Evolutionary conservation across 306 rosid species (phyloP).

Genomic region (Carpinus fangiana): DNA sequence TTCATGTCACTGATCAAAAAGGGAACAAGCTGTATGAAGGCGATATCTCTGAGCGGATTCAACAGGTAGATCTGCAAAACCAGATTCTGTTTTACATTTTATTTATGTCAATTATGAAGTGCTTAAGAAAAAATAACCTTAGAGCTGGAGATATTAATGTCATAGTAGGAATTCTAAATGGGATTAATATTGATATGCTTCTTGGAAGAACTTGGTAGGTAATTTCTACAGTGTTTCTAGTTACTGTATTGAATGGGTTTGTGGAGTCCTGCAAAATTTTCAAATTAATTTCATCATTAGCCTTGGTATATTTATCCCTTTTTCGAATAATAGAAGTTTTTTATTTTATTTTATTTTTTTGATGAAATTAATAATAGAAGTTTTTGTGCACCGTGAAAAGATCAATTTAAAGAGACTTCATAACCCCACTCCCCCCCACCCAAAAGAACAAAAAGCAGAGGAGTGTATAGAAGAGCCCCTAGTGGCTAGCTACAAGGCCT

Average conservation of each 20-base stretch:
- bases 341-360: background rate
- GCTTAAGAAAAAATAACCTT: background rate
- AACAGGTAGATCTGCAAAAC: conserved; percentile 67
- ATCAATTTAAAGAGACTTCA: background rate
- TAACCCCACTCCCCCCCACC: background rate
- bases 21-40: conserved; percentile 76
- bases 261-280: background rate
- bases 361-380: background rate
- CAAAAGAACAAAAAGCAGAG: background rate
- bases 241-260: background rate
- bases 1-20: conserved; percentile 83
- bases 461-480: background rate
- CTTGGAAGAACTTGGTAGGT: background rate
- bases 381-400: background rate
- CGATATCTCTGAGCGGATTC: conserved; percentile 81
- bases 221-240: background rate
- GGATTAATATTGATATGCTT: background rate
- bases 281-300: background rate
- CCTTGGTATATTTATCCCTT: background rate
- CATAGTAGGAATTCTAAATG: background rate
- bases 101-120: background rate
- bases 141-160: background rate
- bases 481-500: background rate
- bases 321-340: background rate
- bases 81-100: background rate